Conservation (phyloP, 1,139 yeast species). For the Geotrichum macrosporum region DNA sequence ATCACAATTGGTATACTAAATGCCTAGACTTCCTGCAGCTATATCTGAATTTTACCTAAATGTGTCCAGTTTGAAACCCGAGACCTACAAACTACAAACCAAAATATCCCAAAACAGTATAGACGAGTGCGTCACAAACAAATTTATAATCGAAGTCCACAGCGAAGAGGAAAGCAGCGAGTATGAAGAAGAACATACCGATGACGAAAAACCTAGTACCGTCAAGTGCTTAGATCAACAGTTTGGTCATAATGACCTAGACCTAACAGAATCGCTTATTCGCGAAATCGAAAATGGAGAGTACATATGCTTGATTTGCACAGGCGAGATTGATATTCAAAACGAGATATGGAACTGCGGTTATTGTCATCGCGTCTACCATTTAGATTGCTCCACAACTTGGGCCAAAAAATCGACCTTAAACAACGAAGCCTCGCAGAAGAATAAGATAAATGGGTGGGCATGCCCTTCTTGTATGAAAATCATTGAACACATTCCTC, state of each 20-base stretch:
- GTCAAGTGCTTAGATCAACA: too few relatives aligned
- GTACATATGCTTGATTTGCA: constrained; percentile 77
- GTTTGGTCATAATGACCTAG: constrained; percentile 25
- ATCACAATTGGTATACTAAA: too few relatives aligned
- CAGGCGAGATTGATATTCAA: constrained; percentile 67
- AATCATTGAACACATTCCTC: constrained; percentile 52
- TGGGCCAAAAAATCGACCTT: constrained; percentile 64
- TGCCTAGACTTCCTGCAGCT: too few relatives aligned
- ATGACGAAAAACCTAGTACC: not conserved
- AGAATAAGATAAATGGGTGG: constrained; percentile 53
- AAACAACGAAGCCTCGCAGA: constrained; percentile 22
- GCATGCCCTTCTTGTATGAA: constrained; percentile 83
- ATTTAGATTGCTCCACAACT: constrained; percentile 69
- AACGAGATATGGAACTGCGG: constrained; percentile 72
- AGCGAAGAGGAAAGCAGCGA: constrained; percentile 2
- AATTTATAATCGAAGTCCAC: too few relatives aligned
- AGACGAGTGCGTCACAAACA: too few relatives aligned
- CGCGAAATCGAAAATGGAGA: constrained; percentile 61
- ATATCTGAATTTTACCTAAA: too few relatives aligned
- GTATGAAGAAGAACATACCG: not conserved
- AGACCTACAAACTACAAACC: too few relatives aligned
- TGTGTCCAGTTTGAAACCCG: too few relatives aligned
- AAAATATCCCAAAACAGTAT: too few relatives aligned
- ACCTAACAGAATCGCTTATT: constrained; percentile 36
- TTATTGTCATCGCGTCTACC: constrained; percentile 73